Evolutionary conservation across 768 basidiomycete genomes (phyloP).

Genomic region (Pulveroboletus sp.): DNA sequence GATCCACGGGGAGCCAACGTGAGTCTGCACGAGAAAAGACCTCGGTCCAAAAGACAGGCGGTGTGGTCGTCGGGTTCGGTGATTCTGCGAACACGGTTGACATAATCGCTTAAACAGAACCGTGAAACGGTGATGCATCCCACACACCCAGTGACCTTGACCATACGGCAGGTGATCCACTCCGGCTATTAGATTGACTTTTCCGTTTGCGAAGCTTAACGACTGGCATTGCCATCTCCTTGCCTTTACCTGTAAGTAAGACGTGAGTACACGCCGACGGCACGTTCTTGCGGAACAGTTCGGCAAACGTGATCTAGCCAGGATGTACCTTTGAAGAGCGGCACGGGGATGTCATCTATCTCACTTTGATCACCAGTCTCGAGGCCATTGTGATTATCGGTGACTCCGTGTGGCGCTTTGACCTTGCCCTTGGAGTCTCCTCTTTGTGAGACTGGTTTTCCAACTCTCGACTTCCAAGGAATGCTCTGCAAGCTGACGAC

Average conservation of each 20-base stretch:
- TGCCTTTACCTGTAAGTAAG: slow-evolving; percentile 45
- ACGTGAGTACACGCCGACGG: slow-evolving; percentile 6
- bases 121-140: slow-evolving; percentile 1
- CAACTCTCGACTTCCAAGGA: slow-evolving; percentile 75
- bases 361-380: slow-evolving; percentile 36
- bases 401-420: slow-evolving; percentile 21
- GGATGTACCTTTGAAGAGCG: slow-evolving; percentile 31
- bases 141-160: slow-evolving; percentile 18
- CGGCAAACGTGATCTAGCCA: slow-evolving; percentile 5
- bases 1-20: slow-evolving; percentile 92
- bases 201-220: slow-evolving; percentile 57
- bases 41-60: slow-evolving; percentile 96
- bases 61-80: slow-evolving; percentile 53
- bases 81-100: slow-evolving; percentile 21
- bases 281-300: not conserved
- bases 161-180: slow-evolving; percentile 25
- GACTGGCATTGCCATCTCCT: slow-evolving; percentile 50
- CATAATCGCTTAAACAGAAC: slow-evolving; percentile 22
- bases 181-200: slow-evolving; percentile 42
- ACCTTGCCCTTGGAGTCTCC: slow-evolving; percentile 36
- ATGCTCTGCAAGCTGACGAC: slow-evolving; percentile 90
- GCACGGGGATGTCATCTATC: slow-evolving; percentile 35
- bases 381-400: slow-evolving; percentile 18
- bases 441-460: slow-evolving; percentile 43
- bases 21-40: slow-evolving; percentile 90